These are phyloP conservation scores for Lycium ferocissimum DNA, from an alignment of 257 asterid genomes.

Conservation along the genomic window DNA sequence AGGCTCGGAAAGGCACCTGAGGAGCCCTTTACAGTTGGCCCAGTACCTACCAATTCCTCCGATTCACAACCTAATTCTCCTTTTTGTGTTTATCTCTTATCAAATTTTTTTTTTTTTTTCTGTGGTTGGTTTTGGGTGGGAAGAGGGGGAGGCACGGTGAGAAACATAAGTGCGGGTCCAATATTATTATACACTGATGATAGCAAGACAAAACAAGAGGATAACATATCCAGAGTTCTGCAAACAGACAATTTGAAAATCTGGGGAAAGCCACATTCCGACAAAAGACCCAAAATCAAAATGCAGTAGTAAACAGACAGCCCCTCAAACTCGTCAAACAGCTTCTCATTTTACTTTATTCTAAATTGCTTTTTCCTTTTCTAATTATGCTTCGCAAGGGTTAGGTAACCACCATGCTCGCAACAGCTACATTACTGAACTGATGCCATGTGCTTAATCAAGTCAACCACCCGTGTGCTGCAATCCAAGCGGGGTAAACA, in stretches of 20 bases:
- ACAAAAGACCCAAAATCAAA: background rate
- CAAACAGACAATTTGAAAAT: background rate
- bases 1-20: too few species aligned
- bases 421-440: background rate
- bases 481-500: constrained; percentile 27
- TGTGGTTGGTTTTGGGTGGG: too few species aligned
- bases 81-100: too few species aligned
- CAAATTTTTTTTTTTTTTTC: too few species aligned
- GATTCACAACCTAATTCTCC: too few species aligned
- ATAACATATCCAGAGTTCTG: background rate
- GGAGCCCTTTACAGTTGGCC: too few species aligned
- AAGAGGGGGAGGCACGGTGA: too few species aligned
- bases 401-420: background rate
- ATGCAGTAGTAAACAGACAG: background rate
- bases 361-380: background rate
- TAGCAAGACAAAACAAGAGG: background rate
- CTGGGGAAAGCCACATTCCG: background rate
- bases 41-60: background rate
- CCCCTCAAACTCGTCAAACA: background rate
- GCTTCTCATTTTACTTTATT: background rate
- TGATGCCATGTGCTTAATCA: constrained; percentile 72
- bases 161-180: too few species aligned
- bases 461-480: constrained; percentile 78
- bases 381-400: background rate
- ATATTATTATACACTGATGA: background rate